Base-by-base conservation (phyloP, 2,329 filamentous ascomycete species). In the Chrysosporium keratinophilum region DNA sequence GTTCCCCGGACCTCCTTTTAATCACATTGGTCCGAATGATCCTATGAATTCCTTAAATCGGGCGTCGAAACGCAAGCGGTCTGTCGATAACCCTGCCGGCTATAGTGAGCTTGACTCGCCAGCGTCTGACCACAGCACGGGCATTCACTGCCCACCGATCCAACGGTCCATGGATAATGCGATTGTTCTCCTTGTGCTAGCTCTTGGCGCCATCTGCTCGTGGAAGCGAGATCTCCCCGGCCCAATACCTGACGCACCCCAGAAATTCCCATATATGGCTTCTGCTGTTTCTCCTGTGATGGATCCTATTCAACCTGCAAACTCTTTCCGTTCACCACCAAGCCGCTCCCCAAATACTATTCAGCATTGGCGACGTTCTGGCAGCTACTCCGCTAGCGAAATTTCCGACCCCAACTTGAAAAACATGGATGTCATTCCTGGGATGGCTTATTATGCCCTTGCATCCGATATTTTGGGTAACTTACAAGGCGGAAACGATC, bases 351-450 rank as follows among this genome's bases (percentile, higher is more conserved):
- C 56, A 12, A 55, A 46, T 11, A 44, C 17, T 44, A 23, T 43
- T 15, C 42, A 39, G 33, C 42, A 40, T 15, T 52, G 50, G 50
- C 42, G 33, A n/a, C 50, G 52, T 42, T 31, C 45, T 23, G 52
- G 43, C 14, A 46, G 42, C 14, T 57, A 59, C 40, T 28, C 56
- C 9, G 58, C 54, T 3, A 56, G 23, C 1, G 62, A 65, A 14
- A 43, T 50, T 5, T 58, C 50, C 14, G 66, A 64, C 17, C 56
- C 52, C 2, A 52, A 58, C 2, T 57, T 69, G 51, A 76, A 79
- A 61, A 95, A 95, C 64, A 77, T 93, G 49, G 89, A 97, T 62
- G 78, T 86, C 5, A 86, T 96, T 57, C 91, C 93, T 0, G 93
- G 93, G 0, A 74, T 97, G 55, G 85, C 89, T 31, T 96, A 96